Conservation (phyloP, 495 filamentous ascomycete species). For the Penicillium taxi region DNA sequence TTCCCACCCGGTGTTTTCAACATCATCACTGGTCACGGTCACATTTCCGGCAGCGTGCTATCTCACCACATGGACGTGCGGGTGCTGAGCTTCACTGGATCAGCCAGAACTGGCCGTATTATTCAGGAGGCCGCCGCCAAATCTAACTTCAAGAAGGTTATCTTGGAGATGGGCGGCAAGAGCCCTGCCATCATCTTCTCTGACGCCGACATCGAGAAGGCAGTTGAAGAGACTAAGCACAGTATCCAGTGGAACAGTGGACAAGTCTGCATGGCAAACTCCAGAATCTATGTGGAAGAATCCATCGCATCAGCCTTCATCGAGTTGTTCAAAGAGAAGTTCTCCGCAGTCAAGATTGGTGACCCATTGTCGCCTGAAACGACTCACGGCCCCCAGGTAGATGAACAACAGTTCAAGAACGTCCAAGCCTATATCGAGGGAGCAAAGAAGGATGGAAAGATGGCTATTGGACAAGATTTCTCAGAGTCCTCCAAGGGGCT, state of each 20-base stretch:
- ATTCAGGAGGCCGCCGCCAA: slow-evolving; percentile 23
- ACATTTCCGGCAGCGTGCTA: slow-evolving; percentile 66
- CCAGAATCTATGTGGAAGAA: slow-evolving; percentile 45
- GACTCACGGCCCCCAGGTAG: slow-evolving; percentile 86
- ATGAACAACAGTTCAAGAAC: slow-evolving; percentile 73
- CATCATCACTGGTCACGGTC: slow-evolving; percentile 66
- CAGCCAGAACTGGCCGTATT: slow-evolving; percentile 11
- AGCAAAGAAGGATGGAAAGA: slow-evolving; percentile 60
- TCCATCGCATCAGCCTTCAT: slow-evolving; percentile 77
- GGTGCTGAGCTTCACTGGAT: slow-evolving; percentile 43
- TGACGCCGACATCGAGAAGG: slow-evolving; percentile 67
- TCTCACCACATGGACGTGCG: slow-evolving; percentile 67
- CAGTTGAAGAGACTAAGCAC: slow-evolving; percentile 60
- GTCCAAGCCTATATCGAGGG: slow-evolving; percentile 82
- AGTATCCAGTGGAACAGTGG: slow-evolving; percentile 39
- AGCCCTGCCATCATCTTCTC: slow-evolving; percentile 31
- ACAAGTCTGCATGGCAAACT: slow-evolving; percentile 44
- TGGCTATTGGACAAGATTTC: slow-evolving; percentile 8
- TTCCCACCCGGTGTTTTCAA: slow-evolving; percentile 86
- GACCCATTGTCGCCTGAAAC: slow-evolving; percentile 71
- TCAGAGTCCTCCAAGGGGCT: slow-evolving; percentile 23
- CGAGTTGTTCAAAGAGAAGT: slow-evolving; percentile 63
- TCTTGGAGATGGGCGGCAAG: slow-evolving; percentile 36
- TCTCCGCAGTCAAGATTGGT: slow-evolving; percentile 46
- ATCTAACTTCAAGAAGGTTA: slow-evolving; percentile 39